Conservation (phyloP, 352 stramenopile genomes). For the Pseudoperonospora humuli region DNA sequence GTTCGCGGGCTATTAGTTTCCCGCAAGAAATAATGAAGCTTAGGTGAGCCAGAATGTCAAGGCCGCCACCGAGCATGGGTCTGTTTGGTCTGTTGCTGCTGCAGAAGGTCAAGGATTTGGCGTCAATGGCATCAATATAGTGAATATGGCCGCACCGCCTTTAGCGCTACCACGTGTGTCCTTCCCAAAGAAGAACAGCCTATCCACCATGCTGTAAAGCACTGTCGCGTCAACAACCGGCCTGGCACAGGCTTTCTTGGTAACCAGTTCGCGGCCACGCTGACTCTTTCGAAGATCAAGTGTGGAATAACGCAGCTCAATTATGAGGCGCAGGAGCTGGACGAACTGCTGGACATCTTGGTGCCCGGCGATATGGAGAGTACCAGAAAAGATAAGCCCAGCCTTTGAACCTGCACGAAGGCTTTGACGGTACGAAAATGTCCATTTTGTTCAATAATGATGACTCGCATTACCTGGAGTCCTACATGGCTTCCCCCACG, state of each 20-base stretch:
- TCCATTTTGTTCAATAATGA: conserved; percentile 82
- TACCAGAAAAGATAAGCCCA: conserved; percentile 62
- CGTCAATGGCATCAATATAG: conserved; percentile 45
- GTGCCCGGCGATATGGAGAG: conserved; percentile 50
- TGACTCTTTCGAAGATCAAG: conserved; percentile 26
- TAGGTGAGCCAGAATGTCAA: conserved; percentile 32
- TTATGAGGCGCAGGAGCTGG: conserved; percentile 60
- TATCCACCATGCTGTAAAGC: conserved; percentile 52
- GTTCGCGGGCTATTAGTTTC: conserved; percentile 67
- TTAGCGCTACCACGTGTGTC: conserved; percentile 63
- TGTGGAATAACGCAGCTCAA: conserved; percentile 23
- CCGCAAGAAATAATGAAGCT: conserved; percentile 29
- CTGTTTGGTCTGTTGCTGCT: conserved; percentile 20
- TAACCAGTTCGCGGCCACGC: conserved; percentile 27
- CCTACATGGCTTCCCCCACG: conserved; percentile 8
- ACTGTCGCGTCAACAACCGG: conserved; percentile 18
- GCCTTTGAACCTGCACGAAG: conserved; percentile 74
- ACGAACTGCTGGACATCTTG: conserved; percentile 70
- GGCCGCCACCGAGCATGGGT: conserved; percentile 3
- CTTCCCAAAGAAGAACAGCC: conserved; percentile 40
- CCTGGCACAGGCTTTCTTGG: conserved; percentile 33
- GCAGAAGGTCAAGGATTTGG: conserved; percentile 23
- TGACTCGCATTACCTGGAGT: conserved; percentile 28
- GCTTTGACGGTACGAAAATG: conserved; percentile 81
- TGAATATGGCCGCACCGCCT: conserved; percentile 51